Conservation (phyloP, 2,329 filamentous ascomycete species). For the Paecilomyces fulvus region DNA sequence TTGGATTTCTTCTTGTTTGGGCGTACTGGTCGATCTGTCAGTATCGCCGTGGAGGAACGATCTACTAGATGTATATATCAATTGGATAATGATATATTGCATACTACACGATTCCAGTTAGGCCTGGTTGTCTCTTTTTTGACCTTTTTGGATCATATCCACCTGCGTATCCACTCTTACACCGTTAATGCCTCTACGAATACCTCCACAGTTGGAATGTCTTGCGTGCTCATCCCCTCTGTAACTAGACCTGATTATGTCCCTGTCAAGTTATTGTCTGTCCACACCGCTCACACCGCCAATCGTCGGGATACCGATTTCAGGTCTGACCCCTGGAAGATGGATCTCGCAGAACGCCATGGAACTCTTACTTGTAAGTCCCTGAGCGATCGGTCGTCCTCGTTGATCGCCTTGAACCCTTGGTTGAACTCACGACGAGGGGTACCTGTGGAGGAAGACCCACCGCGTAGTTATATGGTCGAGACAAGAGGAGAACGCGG, state of each 20-base stretch:
- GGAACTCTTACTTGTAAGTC: not conserved
- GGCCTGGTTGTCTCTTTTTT: not conserved
- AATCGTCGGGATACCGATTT: not conserved
- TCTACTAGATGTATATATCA: not conserved
- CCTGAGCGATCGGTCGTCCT: not conserved
- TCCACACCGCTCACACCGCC: not conserved
- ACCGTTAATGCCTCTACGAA: not conserved
- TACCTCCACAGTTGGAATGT: not conserved
- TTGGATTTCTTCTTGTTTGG: not conserved
- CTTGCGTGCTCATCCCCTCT: not conserved
- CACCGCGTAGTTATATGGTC: not conserved
- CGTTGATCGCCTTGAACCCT: not conserved
- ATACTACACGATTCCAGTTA: not conserved
- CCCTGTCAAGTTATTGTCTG: not conserved
- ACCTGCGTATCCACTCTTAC: not conserved
- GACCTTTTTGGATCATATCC: not conserved
- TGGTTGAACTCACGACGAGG: not conserved
- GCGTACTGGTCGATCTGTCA: not conserved
- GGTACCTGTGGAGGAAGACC: not conserved
- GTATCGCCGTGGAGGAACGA: not conserved
- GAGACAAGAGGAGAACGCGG: not conserved
- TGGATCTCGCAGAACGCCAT: not conserved
- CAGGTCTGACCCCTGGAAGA: not conserved
- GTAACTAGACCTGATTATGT: not conserved
- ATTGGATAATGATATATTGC: not conserved